Conservation (phyloP, 2,329 filamentous ascomycete genomes). For the Pseudopyricularia javanii region DNA sequence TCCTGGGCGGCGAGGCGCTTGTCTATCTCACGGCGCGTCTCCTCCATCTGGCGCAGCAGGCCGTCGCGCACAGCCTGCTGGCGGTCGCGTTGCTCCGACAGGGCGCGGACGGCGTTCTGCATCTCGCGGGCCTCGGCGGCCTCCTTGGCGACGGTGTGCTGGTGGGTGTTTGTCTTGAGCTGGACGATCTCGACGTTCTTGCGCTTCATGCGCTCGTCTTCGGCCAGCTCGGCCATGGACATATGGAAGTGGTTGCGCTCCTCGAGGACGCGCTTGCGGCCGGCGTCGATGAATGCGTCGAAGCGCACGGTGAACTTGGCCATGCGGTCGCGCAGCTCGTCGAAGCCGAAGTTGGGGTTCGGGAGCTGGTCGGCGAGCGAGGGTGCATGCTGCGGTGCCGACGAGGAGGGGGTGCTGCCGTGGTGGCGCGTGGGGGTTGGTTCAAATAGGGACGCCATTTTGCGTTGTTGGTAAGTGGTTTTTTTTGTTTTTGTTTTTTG, state of each 20-base stretch:
- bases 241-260: constrained; percentile 91
- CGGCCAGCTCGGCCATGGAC: constrained; percentile 75
- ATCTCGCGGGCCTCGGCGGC: constrained; percentile 66
- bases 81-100: constrained; percentile 47
- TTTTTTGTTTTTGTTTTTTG: background rate
- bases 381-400: constrained; percentile 49
- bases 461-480: constrained; percentile 4
- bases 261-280: constrained; percentile 77
- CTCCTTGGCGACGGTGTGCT: constrained; percentile 66
- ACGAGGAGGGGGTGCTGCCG: constrained; percentile 44
- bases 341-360: constrained; percentile 88
- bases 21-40: constrained; percentile 60
- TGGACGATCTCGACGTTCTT: constrained; percentile 76
- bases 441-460: constrained; percentile 52
- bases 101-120: constrained; percentile 46
- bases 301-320: constrained; percentile 81
- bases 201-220: constrained; percentile 83
- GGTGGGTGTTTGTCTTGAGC: constrained; percentile 57
- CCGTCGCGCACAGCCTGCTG: constrained; percentile 44
- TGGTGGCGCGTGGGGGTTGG: constrained; percentile 45
- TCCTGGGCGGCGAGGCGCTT: constrained; percentile 58
- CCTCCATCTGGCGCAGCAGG: constrained; percentile 48
- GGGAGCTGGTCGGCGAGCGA: constrained; percentile 67
- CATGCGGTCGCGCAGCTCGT: constrained; percentile 92
- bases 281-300: constrained; percentile 86